phyloP scores from a whole-genome alignment of 148 eudicot genomes.

The Chenopodium album region DNA sequence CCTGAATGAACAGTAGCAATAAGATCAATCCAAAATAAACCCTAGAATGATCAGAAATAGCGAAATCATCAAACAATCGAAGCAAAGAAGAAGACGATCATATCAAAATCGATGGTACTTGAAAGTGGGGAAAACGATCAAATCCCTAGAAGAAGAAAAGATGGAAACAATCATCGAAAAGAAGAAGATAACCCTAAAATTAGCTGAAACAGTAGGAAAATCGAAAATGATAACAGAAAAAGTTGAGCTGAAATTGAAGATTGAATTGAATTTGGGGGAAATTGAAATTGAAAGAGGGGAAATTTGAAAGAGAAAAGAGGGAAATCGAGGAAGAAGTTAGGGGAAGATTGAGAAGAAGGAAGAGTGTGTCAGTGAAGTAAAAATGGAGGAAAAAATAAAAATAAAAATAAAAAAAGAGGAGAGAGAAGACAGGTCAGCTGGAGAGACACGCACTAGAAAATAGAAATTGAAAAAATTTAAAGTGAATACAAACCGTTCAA shows the following conservation, averaged over 20 bases:
- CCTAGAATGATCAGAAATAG: conserved; percentile 21
- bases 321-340: background rate
- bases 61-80: background rate
- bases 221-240: background rate
- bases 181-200: background rate
- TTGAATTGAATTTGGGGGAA: background rate
- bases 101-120: background rate
- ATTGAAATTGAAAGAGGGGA: background rate
- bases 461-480: background rate
- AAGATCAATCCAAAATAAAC: conserved; percentile 10
- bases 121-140: background rate
- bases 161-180: too few relatives aligned
- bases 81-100: background rate
- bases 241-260: background rate
- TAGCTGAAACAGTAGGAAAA: background rate
- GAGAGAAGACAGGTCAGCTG: background rate
- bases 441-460: background rate
- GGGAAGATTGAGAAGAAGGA: background rate
- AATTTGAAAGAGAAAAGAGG: background rate
- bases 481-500: background rate
- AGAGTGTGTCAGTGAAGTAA: conserved; percentile 9
- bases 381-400: background rate
- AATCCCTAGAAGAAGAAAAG: background rate
- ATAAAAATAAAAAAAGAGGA: background rate
- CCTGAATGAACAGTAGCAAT: conserved; percentile 23